A percentile compares a stretch with the other conserved stretches of the same genome.
phyloP scores from a whole-genome alignment of 2,329 filamentous ascomycete genomes.

The Alternaria brassicicola region DNA sequence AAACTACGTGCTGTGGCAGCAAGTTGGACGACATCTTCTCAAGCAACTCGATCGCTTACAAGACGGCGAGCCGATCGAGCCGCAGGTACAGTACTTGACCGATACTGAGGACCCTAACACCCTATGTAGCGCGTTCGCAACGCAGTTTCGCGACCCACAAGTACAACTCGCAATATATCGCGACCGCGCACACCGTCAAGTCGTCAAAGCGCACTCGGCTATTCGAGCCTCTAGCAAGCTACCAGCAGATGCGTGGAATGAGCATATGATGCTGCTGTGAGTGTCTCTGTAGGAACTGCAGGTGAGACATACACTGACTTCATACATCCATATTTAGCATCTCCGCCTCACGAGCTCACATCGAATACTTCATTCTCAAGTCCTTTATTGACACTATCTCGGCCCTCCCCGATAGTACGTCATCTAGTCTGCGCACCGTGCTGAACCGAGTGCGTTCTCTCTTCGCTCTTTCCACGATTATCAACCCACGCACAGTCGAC shows the following conservation, averaged over 20 bases:
- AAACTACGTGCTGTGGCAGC: slow-evolving; percentile 52
- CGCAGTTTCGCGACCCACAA: slow-evolving; percentile 21
- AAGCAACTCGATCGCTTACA: slow-evolving; percentile 23
- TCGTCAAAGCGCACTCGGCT: slow-evolving; percentile 10
- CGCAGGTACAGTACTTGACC: slow-evolving; percentile 4
- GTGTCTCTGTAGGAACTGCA: background rate
- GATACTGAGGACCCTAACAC: background rate
- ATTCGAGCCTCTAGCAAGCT: slow-evolving; percentile 9
- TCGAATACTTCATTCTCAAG: slow-evolving; percentile 34
- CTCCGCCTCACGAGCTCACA: slow-evolving; percentile 31
- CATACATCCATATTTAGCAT: slow-evolving; percentile 19
- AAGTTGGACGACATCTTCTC: slow-evolving; percentile 44
- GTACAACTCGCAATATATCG: slow-evolving; percentile 33
- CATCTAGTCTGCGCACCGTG: slow-evolving; percentile 4
- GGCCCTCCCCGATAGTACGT: slow-evolving; percentile 12
- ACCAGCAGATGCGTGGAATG: slow-evolving; percentile 31
- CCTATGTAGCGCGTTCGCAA: background rate
- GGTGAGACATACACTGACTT: background rate
- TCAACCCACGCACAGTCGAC: slow-evolving; percentile 30
- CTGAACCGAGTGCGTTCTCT: slow-evolving; percentile 49
- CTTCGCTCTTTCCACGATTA: slow-evolving; percentile 54
- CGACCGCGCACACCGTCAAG: slow-evolving; percentile 26
- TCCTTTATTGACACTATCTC: slow-evolving; percentile 18
- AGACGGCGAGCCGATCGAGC: slow-evolving; percentile 6
- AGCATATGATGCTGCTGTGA: slow-evolving; percentile 34